Evolutionary conservation across 257 asterid species (phyloP).

Genomic region (Capsicum pubescens): DNA sequence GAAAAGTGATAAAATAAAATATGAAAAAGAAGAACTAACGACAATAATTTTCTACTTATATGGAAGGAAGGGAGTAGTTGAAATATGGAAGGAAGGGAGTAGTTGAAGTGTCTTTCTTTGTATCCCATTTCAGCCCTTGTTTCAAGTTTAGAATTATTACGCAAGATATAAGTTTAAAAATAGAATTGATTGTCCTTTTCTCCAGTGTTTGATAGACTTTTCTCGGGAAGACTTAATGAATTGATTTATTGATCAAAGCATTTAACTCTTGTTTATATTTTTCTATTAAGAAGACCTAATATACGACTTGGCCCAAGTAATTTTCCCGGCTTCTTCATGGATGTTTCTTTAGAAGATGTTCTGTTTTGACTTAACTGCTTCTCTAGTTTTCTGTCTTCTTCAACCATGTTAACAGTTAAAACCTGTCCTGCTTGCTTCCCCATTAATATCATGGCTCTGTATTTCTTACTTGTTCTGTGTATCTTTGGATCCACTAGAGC

Average conservation of each 20-base stretch:
- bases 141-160: conserved; percentile 1
- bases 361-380: background rate
- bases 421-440: background rate
- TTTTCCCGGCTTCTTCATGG: conserved; percentile 15
- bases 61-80: background rate
- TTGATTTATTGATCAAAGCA: background rate
- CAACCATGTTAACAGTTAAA: too few species aligned
- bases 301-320: conserved; percentile 19
- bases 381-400: background rate
- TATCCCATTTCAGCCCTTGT: background rate
- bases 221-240: background rate
- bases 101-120: background rate
- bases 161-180: background rate
- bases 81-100: background rate
- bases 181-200: background rate
- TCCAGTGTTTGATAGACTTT: background rate
- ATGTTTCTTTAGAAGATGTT: conserved; percentile 8
- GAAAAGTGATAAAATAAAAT: background rate
- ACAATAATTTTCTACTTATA: background rate
- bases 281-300: background rate
- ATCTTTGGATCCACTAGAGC: conserved; percentile 14
- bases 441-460: conserved; percentile 33
- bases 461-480: conserved; percentile 19
- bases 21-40: background rate
- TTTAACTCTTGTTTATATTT: background rate